phyloP scores from a whole-genome alignment of 225 moss, liverwort and hornwort species.

The Neckera pumila region DNA sequence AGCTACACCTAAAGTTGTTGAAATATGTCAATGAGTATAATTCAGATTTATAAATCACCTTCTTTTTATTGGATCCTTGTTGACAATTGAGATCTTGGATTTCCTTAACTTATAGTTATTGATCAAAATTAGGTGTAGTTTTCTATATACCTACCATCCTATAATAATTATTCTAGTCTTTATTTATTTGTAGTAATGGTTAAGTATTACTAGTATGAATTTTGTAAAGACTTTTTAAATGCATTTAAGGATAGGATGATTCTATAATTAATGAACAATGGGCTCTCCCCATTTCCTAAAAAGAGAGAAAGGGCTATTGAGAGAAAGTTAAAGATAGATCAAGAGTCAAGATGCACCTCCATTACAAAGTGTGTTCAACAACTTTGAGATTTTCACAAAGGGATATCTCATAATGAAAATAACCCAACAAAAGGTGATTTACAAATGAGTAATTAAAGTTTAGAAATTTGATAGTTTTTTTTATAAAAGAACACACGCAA shows the following conservation, averaged over 20 bases:
- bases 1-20: not conserved
- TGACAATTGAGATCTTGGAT: too few species aligned
- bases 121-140: not conserved
- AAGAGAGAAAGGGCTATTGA: accelerated
- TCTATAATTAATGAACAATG: not conserved
- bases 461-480: not conserved
- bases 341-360: not conserved
- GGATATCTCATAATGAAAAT: not conserved
- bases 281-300: not conserved
- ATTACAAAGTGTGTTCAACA: not conserved
- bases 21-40: not conserved
- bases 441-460: not conserved
- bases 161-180: not conserved
- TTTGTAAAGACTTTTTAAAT: not conserved
- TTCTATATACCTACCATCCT: too few species aligned
- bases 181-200: too few species aligned
- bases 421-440: too few species aligned
- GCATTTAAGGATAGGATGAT: not conserved
- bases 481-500: too few species aligned
- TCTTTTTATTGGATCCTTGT: not conserved
- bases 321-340: not conserved
- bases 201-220: not conserved
- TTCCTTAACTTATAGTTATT: not conserved
- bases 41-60: not conserved
- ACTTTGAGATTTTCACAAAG: too few species aligned